phyloP scores from a whole-genome alignment of 345 rosid genomes.

The Dimocarpus longan region DNA sequence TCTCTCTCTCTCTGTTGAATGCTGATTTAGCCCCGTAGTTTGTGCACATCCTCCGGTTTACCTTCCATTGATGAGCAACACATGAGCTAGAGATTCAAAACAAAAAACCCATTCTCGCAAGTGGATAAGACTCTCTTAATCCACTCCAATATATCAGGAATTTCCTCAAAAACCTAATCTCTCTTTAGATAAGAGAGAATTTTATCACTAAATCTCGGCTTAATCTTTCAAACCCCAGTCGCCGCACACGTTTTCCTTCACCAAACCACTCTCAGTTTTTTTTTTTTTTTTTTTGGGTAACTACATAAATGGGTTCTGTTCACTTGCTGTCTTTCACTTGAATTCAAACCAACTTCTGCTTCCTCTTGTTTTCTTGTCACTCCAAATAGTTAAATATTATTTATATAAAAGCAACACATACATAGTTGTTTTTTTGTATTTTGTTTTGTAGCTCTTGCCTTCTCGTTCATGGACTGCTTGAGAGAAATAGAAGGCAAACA shows the following conservation, averaged over 20 bases:
- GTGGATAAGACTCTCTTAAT: conserved; percentile 58
- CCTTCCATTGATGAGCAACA: conserved; percentile 37
- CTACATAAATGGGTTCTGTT: conserved; percentile 25
- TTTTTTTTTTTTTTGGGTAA: too few species aligned
- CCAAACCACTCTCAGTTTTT: conserved; percentile 30
- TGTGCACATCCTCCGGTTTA: conserved; percentile 52
- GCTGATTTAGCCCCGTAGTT: conserved; percentile 50
- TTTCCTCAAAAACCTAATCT: conserved; percentile 19
- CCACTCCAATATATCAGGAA: conserved; percentile 35
- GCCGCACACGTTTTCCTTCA: conserved; percentile 21
- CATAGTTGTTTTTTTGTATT: not conserved
- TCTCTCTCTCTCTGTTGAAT: conserved; percentile 42
- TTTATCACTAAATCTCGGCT: conserved; percentile 30
- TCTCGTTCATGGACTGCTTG: conserved; percentile 49
- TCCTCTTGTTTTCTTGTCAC: not conserved
- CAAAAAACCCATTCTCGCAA: conserved; percentile 30
- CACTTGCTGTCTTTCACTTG: conserved; percentile 19
- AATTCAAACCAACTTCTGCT: conserved; percentile 16
- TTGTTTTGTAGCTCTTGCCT: not conserved
- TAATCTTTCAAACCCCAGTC: conserved; percentile 27
- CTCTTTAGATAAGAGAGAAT: conserved; percentile 22
- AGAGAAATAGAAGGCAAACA: conserved; percentile 84
- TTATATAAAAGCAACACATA: not conserved
- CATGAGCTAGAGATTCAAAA: conserved; percentile 27
- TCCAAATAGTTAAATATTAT: too few species aligned